A percentile compares a stretch with the other conserved stretches of the same genome.
Evolutionary conservation across 371 early-diverging fungal species (phyloP).

Genomic region (Mucor lusitanicus): DNA sequence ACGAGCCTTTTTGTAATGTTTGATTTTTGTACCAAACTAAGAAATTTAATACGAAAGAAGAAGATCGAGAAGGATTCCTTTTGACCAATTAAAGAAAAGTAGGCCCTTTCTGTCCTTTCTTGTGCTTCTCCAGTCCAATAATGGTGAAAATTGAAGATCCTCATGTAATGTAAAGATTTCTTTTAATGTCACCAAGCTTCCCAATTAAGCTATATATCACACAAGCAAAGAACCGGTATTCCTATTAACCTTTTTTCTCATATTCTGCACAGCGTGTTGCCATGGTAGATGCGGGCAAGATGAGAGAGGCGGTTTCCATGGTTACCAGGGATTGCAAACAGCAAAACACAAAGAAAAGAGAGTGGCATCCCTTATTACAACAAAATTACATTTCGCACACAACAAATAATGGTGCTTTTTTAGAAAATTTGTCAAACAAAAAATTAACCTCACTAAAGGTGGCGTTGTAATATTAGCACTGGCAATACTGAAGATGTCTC

Average conservation of each 20-base stretch:
- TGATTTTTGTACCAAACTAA: slow-evolving; percentile 5
- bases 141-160: slow-evolving; percentile 14
- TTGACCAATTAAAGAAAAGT: slow-evolving; percentile 9
- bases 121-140: slow-evolving; percentile 31
- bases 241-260: neutral
- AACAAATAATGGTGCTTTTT: slow-evolving; percentile 3
- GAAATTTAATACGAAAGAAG: slow-evolving; percentile 14
- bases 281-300: neutral
- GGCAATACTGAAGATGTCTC: neutral
- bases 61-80: slow-evolving; percentile 30
- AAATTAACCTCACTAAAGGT: neutral
- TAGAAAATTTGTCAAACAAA: slow-evolving; percentile 4
- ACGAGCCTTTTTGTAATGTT: slow-evolving; percentile 1
- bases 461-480: neutral
- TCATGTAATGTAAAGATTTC: slow-evolving; percentile 2
- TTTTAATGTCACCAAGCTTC: neutral
- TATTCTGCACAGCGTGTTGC: neutral
- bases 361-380: neutral
- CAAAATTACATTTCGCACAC: neutral
- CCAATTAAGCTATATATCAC: slow-evolving; percentile 1
- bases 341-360: neutral
- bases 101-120: slow-evolving; percentile 19
- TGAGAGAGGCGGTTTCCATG: neutral
- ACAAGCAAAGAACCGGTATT: neutral
- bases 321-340: neutral